These are phyloP conservation scores for Zoysia matrella DNA, from an alignment of 202 grass and related monocot genomes.

Conservation along the genomic window DNA sequence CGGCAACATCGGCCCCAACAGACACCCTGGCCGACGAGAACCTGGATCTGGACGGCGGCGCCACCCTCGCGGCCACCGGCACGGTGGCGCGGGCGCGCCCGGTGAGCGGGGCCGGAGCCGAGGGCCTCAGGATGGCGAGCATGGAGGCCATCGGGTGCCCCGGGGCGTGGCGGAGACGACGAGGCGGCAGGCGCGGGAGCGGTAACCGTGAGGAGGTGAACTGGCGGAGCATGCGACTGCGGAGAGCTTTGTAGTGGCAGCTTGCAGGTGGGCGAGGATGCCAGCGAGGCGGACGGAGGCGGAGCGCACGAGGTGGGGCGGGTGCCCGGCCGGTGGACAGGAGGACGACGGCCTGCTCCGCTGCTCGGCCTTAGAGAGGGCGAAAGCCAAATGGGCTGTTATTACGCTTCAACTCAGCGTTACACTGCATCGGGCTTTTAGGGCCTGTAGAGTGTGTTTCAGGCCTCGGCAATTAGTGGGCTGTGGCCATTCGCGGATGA, in stretches of 20 bases:
- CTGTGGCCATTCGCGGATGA: neutral
- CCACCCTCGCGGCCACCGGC: slow-evolving; percentile 45
- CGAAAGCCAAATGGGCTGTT: neutral
- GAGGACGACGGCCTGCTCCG: neutral
- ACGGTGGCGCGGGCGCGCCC: neutral
- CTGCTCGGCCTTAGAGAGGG: neutral
- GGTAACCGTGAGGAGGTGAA: slow-evolving; percentile 37
- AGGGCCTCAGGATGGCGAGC: slow-evolving; percentile 53
- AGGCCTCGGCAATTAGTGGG: neutral
- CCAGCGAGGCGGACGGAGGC: slow-evolving; percentile 39
- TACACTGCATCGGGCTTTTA: neutral
- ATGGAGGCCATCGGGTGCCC: slow-evolving; percentile 48
- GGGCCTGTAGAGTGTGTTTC: neutral
- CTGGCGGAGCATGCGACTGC: slow-evolving; percentile 43
- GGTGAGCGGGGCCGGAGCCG: slow-evolving; percentile 43
- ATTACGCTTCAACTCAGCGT: neutral
- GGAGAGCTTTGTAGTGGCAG: slow-evolving; percentile 33
- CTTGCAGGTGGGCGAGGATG: slow-evolving; percentile 13
- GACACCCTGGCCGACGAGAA: slow-evolving; percentile 64
- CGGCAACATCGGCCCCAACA: slow-evolving; percentile 55
- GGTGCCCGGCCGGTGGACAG: neutral
- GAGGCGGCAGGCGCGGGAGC: slow-evolving; percentile 30
- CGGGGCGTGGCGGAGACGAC: slow-evolving; percentile 30
- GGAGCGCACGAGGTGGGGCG: slow-evolving; percentile 43
- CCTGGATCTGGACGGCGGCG: slow-evolving; percentile 62